phyloP scores from a whole-genome alignment of 2,329 filamentous ascomycete species.

The Aspergillus sp. region DNA sequence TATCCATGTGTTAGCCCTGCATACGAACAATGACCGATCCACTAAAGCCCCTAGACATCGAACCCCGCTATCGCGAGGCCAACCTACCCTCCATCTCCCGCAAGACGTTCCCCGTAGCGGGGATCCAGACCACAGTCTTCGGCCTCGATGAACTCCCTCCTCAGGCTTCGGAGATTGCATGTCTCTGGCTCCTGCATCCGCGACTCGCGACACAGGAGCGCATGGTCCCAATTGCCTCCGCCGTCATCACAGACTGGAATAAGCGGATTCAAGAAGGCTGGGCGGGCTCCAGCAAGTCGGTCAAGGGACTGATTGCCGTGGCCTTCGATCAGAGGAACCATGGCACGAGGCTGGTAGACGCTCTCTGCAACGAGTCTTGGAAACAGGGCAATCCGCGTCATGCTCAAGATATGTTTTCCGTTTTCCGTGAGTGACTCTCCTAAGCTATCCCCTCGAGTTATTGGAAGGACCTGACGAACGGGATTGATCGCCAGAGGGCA shows the following conservation, averaged over 20 bases:
- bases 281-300: constrained; percentile 30
- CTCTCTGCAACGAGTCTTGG: constrained; percentile 77
- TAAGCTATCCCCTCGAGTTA: neutral
- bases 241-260: constrained; percentile 72
- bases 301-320: constrained; percentile 73
- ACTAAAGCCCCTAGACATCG: constrained; percentile 11
- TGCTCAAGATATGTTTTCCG: constrained; percentile 89
- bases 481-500: constrained; percentile 55
- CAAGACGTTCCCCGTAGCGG: constrained; percentile 72
- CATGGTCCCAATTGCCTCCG: constrained; percentile 77
- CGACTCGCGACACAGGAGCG: constrained; percentile 70
- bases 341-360: constrained; percentile 71
- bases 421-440: constrained; percentile 60
- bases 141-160: constrained; percentile 75
- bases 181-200: constrained; percentile 91
- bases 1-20: neutral
- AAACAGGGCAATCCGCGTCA: constrained; percentile 76
- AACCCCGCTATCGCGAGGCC: constrained; percentile 18
- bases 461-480: neutral
- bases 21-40: constrained; percentile 14
- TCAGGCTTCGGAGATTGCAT: constrained; percentile 63
- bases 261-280: constrained; percentile 40
- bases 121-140: constrained; percentile 78
- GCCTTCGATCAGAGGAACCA: constrained; percentile 95
- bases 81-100: constrained; percentile 59